Evolutionary conservation across 2,329 filamentous ascomycete species (phyloP).

Genomic region (Scedosporium boydii): DNA sequence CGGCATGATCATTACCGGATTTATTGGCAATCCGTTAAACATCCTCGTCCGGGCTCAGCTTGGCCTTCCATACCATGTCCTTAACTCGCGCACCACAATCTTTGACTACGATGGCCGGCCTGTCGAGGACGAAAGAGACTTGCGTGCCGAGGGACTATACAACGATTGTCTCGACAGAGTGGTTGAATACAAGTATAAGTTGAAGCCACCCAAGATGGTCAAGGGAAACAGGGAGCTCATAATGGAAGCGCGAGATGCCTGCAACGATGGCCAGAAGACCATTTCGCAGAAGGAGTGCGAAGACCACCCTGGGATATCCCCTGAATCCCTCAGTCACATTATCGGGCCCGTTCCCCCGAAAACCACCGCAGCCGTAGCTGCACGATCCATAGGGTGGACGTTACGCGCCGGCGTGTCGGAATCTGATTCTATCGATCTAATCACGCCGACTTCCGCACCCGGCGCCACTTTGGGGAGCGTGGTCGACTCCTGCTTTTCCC

Average conservation of each 20-base stretch:
- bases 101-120: constrained; percentile 75
- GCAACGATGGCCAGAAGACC: constrained; percentile 58
- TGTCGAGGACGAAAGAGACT: constrained; percentile 70
- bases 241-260: constrained; percentile 71
- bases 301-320: constrained; percentile 44
- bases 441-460: constrained; percentile 50
- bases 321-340: constrained; percentile 28
- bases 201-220: constrained; percentile 58
- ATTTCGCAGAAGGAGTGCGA: constrained; percentile 65
- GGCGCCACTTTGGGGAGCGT: constrained; percentile 78
- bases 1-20: constrained; percentile 96
- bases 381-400: constrained; percentile 73
- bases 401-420: constrained; percentile 55
- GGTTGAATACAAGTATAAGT: constrained; percentile 79
- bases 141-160: constrained; percentile 81
- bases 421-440: constrained; percentile 62
- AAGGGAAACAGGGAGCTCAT: constrained; percentile 78
- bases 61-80: constrained; percentile 72
- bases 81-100: constrained; percentile 74
- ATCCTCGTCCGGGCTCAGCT: constrained; percentile 85
- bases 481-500: constrained; percentile 80
- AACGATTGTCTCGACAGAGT: constrained; percentile 91
- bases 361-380: constrained; percentile 57
- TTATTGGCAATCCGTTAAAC: constrained; percentile 92
- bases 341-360: background rate